Percentiles rank a stretch among this genome's conserved stretches.
These are phyloP conservation scores for Pleurotus giganteus DNA, from an alignment of 768 basidiomycete genomes.

Conservation along the genomic window DNA sequence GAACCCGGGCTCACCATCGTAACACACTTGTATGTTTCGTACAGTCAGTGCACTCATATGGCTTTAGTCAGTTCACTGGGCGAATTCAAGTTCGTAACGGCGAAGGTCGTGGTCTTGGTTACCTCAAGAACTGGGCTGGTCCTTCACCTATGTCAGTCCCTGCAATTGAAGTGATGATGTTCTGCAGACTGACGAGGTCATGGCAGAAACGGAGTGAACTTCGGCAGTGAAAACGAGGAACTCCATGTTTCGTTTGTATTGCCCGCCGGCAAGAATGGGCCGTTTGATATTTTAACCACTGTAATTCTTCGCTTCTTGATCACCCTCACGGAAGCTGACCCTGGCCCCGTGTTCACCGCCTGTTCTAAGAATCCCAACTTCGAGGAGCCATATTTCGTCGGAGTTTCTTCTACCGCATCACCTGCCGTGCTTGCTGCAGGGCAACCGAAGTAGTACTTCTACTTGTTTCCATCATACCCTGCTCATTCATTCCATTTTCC, in stretches of 20 bases:
- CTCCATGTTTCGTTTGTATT: conserved; percentile 5
- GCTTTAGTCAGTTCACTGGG: conserved; percentile 19
- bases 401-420: conserved; percentile 6
- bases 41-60: not conserved
- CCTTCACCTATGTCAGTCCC: conserved; percentile 21
- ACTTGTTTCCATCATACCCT: not conserved
- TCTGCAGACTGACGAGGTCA: not conserved
- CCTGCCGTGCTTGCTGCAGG: not conserved
- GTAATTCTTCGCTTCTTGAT: conserved; percentile 22
- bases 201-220: conserved; percentile 1
- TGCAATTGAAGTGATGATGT: not conserved
- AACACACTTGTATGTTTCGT: not conserved
- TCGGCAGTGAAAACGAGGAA: conserved; percentile 2
- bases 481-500: not conserved
- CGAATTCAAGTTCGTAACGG: conserved; percentile 33
- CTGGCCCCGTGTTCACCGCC: not conserved
- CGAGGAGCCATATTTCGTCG: conserved; percentile 17
- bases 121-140: conserved; percentile 32
- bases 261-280: conserved; percentile 17
- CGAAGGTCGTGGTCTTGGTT: conserved; percentile 28
- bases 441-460: not conserved
- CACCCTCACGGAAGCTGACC: not conserved
- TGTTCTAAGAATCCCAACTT: conserved; percentile 36
- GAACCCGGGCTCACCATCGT: not conserved
- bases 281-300: conserved; percentile 33